Percentiles rank a stretch among this genome's conserved stretches.
Evolutionary conservation across 2,329 filamentous ascomycete genomes (phyloP).

Genomic region (Penicillium sp.): DNA sequence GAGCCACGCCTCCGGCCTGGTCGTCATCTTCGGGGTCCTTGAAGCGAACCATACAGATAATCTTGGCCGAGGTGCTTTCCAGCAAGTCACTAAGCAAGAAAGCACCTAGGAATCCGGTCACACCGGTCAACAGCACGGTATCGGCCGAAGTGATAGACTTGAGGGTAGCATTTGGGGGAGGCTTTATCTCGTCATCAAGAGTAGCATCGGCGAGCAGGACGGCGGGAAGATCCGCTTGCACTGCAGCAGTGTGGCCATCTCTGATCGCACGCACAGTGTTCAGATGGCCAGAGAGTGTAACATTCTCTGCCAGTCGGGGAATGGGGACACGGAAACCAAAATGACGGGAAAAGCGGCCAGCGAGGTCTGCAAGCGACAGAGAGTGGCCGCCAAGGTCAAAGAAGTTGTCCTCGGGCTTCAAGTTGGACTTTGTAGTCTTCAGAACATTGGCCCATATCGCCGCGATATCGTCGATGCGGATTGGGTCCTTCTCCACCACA

Average conservation of each 20-base stretch:
- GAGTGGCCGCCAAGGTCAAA: slow-evolving; percentile 79
- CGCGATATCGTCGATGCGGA: slow-evolving; percentile 62
- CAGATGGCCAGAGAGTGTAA: slow-evolving; percentile 67
- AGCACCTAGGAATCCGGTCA: slow-evolving; percentile 70
- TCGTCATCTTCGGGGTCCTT: slow-evolving; percentile 61
- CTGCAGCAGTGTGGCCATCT: slow-evolving; percentile 66
- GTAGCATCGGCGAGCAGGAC: slow-evolving; percentile 62
- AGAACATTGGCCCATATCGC: slow-evolving; percentile 68
- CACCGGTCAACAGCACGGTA: slow-evolving; percentile 67
- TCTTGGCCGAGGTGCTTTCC: slow-evolving; percentile 61
- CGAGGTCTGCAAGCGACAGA: slow-evolving; percentile 68
- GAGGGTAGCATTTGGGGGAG: slow-evolving; percentile 48
- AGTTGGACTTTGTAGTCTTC: slow-evolving; percentile 56
- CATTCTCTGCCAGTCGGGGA: slow-evolving; percentile 63
- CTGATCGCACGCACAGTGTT: slow-evolving; percentile 64
- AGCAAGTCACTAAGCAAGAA: slow-evolving; percentile 66
- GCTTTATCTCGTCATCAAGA: slow-evolving; percentile 65
- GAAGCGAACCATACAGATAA: slow-evolving; percentile 70
- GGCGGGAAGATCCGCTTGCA: slow-evolving; percentile 69
- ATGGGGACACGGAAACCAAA: slow-evolving; percentile 71
- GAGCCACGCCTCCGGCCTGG: slow-evolving; percentile 61
- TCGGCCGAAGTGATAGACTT: slow-evolving; percentile 59
- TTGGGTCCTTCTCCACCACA: slow-evolving; percentile 55
- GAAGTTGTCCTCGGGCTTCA: slow-evolving; percentile 68
- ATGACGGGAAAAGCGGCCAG: slow-evolving; percentile 61